A percentile compares a stretch with the other conserved stretches of the same genome.
phyloP scores from a whole-genome alignment of 768 basidiomycete genomes.

The Calvatia gigantea region DNA sequence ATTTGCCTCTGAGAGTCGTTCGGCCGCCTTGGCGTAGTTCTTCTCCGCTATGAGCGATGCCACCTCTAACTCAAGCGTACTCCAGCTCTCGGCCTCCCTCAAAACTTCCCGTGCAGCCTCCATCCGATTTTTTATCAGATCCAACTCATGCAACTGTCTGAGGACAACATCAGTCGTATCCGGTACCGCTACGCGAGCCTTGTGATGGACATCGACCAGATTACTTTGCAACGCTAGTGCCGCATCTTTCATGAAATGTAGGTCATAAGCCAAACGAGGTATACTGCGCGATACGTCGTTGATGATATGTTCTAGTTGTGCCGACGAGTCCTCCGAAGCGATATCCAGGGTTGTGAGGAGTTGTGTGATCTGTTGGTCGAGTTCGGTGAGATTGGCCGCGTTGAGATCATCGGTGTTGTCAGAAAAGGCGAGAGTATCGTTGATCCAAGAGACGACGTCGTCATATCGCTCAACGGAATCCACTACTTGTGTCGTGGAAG shows the following conservation, averaged over 20 bases:
- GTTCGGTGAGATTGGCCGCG: constrained; percentile 42
- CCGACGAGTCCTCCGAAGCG: constrained; percentile 84
- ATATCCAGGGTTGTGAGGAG: constrained; percentile 81
- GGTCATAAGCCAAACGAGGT: constrained; percentile 89
- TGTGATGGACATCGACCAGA: constrained; percentile 58
- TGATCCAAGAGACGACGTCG: constrained; percentile 70
- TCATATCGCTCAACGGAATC: constrained; percentile 57
- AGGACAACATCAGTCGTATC: constrained; percentile 63
- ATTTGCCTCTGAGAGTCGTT: constrained; percentile 83
- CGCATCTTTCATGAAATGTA: constrained; percentile 95
- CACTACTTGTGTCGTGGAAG: constrained; percentile 40
- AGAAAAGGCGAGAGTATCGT: constrained; percentile 47
- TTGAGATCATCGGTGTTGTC: constrained; percentile 26
- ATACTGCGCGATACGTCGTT: constrained; percentile 91
- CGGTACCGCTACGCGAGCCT: constrained; percentile 48
- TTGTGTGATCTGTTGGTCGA: constrained; percentile 73
- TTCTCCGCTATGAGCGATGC: constrained; percentile 77
- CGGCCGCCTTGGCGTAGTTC: constrained; percentile 87
- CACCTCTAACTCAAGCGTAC: constrained; percentile 89
- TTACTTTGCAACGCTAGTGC: constrained; percentile 72
- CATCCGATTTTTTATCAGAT: constrained; percentile 83
- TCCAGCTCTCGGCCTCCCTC: constrained; percentile 96
- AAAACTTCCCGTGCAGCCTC: constrained; percentile 86
- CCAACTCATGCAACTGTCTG: constrained; percentile 75
- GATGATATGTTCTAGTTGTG: constrained; percentile 82